Evolutionary conservation across 2,329 filamentous ascomycete genomes (phyloP), one percentile per base, ranked within the genome.

Genomic region (Madurella mycetomatis): DNA sequence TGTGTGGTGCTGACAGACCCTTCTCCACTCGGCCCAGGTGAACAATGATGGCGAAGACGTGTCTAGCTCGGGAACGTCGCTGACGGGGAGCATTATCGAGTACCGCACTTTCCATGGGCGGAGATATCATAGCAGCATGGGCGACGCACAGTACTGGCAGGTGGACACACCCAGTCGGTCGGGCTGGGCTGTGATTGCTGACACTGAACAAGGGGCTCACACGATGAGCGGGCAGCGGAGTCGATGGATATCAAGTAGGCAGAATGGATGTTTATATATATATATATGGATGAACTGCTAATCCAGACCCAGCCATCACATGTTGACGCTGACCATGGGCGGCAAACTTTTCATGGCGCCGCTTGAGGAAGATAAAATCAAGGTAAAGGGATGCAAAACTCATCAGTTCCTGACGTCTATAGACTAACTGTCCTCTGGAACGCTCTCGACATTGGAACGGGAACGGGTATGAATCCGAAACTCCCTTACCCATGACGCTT

Each of bases 101-200:
- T 67, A 67, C 51, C 59, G 66, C 5, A 65, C 61, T 9, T 53
- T 66, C 30, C 56, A 65, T 9, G 66, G 66, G 0, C 60, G 66
- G 32, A 67, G 62, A 1, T 68, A 64, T 30, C 65, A 68, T 44
- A 61, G 59, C 42, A 62, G 65, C 1, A 49, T 56, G 9, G 64
- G 57, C 9, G 62, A 60, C 31, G 53, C 60, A 7, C 53, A 62
- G 31, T 66, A 49, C 40, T 49, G 47, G 47, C 41, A 30, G 17
- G 2, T 2, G 44, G 15, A 37, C 8, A 3, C 31, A 25, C 25
- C n/a, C n/a, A 7, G 25, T 25, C 7, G 25, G 7, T 25, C 25
- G 25, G 7, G 25, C 7, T 25, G 25, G 7, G 4, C 25, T n/a
- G n/a, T n/a, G 25, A 25, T 25, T n/a, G 12, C 25, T 47, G 19